phyloP scores from a whole-genome alignment of 371 early-diverging fungal species.

The Mucor velutinosus region DNA sequence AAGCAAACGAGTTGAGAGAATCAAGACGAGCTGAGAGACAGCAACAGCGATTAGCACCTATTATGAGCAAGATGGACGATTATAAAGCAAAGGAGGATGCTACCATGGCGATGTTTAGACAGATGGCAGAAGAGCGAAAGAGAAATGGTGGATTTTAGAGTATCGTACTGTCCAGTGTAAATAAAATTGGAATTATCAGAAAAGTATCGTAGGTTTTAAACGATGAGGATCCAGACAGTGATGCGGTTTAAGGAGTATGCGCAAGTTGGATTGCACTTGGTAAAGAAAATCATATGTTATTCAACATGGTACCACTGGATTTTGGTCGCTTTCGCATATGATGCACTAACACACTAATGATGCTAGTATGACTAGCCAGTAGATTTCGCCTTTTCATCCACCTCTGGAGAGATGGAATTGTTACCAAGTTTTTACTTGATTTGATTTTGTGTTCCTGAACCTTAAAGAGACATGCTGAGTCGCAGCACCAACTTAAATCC shows the following conservation, averaged over 20 bases:
- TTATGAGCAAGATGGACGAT: constrained; percentile 52
- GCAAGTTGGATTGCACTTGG: neutral
- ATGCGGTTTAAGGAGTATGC: neutral
- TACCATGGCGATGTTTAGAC: constrained; percentile 71
- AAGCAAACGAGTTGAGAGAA: constrained; percentile 50
- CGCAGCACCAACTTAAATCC: neutral
- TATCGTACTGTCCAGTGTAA: neutral
- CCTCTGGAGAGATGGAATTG: neutral
- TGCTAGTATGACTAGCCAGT: neutral
- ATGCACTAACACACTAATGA: too few species aligned
- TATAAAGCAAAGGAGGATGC: constrained; percentile 67
- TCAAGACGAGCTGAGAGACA: constrained; percentile 34
- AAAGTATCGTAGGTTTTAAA: neutral
- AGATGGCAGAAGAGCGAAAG: constrained; percentile 62
- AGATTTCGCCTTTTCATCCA: neutral
- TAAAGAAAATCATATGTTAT: neutral
- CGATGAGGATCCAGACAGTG: neutral
- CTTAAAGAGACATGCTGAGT: neutral
- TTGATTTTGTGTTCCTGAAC: constrained; percentile 1
- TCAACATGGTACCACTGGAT: neutral
- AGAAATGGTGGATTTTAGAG: constrained; percentile 14
- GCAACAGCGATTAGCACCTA: constrained; percentile 42
- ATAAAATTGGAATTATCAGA: neutral
- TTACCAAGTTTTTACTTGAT: neutral
- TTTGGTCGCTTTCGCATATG: neutral